phyloP scores from a whole-genome alignment of 441 rosid species.

The Viola pubescens region DNA sequence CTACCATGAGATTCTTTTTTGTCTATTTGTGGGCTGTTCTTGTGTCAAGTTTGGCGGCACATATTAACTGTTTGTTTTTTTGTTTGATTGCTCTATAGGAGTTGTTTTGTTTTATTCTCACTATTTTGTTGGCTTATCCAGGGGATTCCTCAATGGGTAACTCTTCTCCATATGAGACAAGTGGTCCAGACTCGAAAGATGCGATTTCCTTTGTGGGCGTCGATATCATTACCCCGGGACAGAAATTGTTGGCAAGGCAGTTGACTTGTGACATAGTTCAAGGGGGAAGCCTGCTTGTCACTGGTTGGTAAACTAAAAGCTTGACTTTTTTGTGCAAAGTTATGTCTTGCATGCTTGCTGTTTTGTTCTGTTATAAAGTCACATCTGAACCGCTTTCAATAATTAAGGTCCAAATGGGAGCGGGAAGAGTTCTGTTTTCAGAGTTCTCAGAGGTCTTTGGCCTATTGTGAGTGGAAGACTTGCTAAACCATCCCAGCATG shows the following conservation, averaged over 20 bases:
- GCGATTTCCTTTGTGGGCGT: constrained; percentile 67
- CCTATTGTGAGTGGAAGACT: constrained; percentile 83
- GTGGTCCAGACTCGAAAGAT: constrained; percentile 38
- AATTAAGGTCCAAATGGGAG: constrained; percentile 94
- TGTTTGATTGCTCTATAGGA: background rate
- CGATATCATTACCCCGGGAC: constrained; percentile 89
- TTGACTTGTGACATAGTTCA: constrained; percentile 65
- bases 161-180: constrained; percentile 25
- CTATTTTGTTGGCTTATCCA: constrained; percentile 16
- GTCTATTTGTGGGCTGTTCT: too few relatives aligned
- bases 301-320: constrained; percentile 56
- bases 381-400: constrained; percentile 25
- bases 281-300: constrained; percentile 90
- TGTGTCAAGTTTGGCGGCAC: too few relatives aligned
- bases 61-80: background rate
- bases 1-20: too few relatives aligned
- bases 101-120: background rate
- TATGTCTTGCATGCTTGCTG: background rate
- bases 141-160: constrained; percentile 32
- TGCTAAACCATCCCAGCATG: constrained; percentile 55
- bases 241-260: constrained; percentile 83
- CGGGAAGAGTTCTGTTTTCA: constrained; percentile 94
- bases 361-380: constrained; percentile 13
- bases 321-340: background rate
- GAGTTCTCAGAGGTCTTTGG: constrained; percentile 97